Base-by-base conservation (phyloP, 257 asterid genomes). In the Primulina huaijiensis region DNA sequence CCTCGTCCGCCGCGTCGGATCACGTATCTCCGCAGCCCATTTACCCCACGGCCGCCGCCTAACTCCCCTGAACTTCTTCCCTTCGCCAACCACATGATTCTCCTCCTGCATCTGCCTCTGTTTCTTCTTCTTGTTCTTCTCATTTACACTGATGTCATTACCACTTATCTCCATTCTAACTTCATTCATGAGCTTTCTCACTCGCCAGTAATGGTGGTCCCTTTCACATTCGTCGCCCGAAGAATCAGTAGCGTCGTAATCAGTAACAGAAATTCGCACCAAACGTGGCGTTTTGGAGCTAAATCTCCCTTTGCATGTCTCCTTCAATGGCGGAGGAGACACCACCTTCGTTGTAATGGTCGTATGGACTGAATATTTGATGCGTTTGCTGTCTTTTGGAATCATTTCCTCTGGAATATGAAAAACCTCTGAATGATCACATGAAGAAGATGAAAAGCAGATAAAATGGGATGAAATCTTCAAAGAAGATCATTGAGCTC, bases 1-100 rank as follows among this genome's bases (percentile, higher is more conserved):
- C 67, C 98, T 74, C 9, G 61, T 16, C 74, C 83, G 74, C 76
- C 33, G 73, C 14, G 29, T 40, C 17, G 98, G 90, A 40, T 92
- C 88, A 0, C 98, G 87, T 11, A 92, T 92, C 86, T 92, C 98
- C 5, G 97, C 96, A 10, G 96, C 80, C 92, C 90, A 92, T 71
- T 80, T 88, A 0, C 98, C 98, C 98, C 96, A 92, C 9, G 92
- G 90, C 76, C 96, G 80, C 70, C 62, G 87, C 70, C 98, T 62
- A 0, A 92, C 96, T 9, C 98, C 98, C 23, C 94, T 85, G 62
- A 57, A 92, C 68, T 89, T 92, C 79, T 68, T 81, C 27, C 6
- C 79, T 8, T 35, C 34, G 30, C 34, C 74, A 16, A 16, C 8
- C 12, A 70, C 21, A 16, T 9, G 60, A 3, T 19, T 8, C 34